Evolutionary conservation across 208 protist genomes (phyloP).

Genomic region (Crithidia sp.): DNA sequence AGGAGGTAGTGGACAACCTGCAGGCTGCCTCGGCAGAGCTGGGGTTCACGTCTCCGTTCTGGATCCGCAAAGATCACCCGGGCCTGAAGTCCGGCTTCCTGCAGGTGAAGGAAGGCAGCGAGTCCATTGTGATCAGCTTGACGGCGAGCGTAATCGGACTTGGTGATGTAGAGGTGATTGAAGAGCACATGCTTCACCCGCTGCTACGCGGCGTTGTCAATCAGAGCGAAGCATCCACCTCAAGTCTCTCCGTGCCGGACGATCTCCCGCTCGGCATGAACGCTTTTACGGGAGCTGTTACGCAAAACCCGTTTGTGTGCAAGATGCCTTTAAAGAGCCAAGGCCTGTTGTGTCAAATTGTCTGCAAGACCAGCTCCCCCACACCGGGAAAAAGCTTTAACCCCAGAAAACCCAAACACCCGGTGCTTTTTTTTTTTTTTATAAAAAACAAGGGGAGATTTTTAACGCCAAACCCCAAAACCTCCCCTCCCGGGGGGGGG

Average conservation of each 20-base stretch:
- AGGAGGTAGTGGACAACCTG: slow-evolving; percentile 92
- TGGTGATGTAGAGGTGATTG: slow-evolving; percentile 60
- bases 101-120: slow-evolving; percentile 69
- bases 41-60: slow-evolving; percentile 85
- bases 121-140: slow-evolving; percentile 84
- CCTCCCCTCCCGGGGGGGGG: no score
- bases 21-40: slow-evolving; percentile 74
- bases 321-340: slow-evolving; percentile 56
- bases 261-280: slow-evolving; percentile 80
- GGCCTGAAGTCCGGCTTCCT: slow-evolving; percentile 71
- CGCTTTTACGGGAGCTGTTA: slow-evolving; percentile 71
- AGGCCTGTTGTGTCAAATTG: no score
- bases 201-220: slow-evolving; percentile 35
- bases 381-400: slow-evolving; percentile 49
- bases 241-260: slow-evolving; percentile 18
- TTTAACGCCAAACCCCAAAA: no score
- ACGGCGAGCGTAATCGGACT: slow-evolving; percentile 67
- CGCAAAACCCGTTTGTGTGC: slow-evolving; percentile 76
- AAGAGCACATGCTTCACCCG: slow-evolving; percentile 54
- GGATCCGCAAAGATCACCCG: slow-evolving; percentile 72
- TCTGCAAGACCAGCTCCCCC: slow-evolving; percentile 85
- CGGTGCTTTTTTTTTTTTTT: slow-evolving; percentile 46
- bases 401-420: slow-evolving; percentile 26
- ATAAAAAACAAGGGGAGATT: no score
- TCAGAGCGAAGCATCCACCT: neutral